phyloP scores from a whole-genome alignment of 2,329 filamentous ascomycete species.

The Cercospora zeina region DNA sequence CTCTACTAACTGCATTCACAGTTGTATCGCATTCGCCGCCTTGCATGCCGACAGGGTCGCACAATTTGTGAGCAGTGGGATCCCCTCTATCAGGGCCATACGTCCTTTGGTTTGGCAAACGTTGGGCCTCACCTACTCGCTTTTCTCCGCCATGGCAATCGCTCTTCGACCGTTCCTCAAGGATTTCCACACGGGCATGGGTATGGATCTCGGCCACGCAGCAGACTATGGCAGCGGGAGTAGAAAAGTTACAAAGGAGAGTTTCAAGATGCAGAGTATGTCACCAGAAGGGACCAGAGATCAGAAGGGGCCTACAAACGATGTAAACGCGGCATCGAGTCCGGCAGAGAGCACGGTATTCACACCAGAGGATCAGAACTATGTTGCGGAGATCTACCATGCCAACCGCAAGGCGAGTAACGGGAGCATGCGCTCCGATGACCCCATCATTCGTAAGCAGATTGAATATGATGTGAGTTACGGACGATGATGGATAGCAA shows the following conservation, averaged over 20 bases:
- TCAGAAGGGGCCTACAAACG: slow-evolving; percentile 1
- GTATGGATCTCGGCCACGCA: slow-evolving; percentile 21
- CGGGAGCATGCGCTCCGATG: slow-evolving; percentile 19
- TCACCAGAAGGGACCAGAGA: slow-evolving; percentile 10
- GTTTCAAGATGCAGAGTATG: slow-evolving; percentile 18
- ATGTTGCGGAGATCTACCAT: slow-evolving; percentile 24
- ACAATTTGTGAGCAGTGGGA: slow-evolving; percentile 5
- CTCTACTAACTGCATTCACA: neutral
- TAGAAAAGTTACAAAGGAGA: slow-evolving; percentile 8
- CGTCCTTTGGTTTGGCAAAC: slow-evolving; percentile 23
- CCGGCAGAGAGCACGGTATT: slow-evolving; percentile 8
- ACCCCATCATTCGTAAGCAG: slow-evolving; percentile 24
- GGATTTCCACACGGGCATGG: slow-evolving; percentile 25
- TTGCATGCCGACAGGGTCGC: neutral
- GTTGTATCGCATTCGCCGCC: slow-evolving; percentile 8
- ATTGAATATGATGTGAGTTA: slow-evolving; percentile 25
- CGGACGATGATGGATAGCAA: slow-evolving; percentile 6
- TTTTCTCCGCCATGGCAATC: slow-evolving; percentile 24
- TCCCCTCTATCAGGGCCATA: slow-evolving; percentile 14
- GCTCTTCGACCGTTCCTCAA: slow-evolving; percentile 24
- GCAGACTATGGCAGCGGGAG: slow-evolving; percentile 18
- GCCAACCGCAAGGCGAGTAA: slow-evolving; percentile 18
- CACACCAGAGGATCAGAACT: slow-evolving; percentile 20
- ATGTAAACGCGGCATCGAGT: slow-evolving; percentile 4
- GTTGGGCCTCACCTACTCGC: slow-evolving; percentile 18